phyloP scores from a whole-genome alignment of 441 rosid species.

The Populus hybrid region DNA sequence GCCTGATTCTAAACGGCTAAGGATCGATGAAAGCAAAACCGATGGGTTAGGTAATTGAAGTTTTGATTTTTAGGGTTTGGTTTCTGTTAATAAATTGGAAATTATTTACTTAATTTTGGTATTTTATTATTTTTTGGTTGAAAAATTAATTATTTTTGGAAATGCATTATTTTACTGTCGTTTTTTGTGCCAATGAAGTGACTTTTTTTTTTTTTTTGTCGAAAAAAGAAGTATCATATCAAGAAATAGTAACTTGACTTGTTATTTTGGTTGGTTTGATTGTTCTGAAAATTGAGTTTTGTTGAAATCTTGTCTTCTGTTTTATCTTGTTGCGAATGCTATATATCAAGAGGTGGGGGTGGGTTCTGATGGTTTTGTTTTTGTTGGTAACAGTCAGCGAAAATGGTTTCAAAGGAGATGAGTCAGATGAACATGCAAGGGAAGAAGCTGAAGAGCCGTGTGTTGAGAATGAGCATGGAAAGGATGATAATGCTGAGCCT shows the following conservation, averaged over 20 bases:
- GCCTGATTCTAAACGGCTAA: slow-evolving; percentile 60
- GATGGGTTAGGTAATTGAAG: slow-evolving; percentile 43
- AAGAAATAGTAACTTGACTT: neutral
- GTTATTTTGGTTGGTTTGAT: neutral
- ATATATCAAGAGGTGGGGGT: neutral
- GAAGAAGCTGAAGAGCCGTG: slow-evolving; percentile 19
- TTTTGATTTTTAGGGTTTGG: neutral
- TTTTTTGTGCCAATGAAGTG: neutral
- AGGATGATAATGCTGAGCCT: slow-evolving; percentile 10
- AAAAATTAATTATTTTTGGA: neutral
- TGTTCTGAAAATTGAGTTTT: neutral
- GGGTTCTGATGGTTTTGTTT: neutral
- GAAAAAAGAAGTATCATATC: neutral
- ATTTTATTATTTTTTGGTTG: neutral
- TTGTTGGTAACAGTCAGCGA: slow-evolving; percentile 28
- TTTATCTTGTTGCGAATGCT: neutral
- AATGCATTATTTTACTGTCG: neutral
- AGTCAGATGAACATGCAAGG: slow-evolving; percentile 23
- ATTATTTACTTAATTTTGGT: neutral
- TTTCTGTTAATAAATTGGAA: neutral
- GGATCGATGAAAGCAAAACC: slow-evolving; percentile 38
- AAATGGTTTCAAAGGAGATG: slow-evolving; percentile 40
- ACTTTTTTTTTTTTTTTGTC: neutral
- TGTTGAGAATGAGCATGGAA: slow-evolving; percentile 20
- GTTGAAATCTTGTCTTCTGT: neutral